Percentiles rank a stretch among this genome's conserved stretches.
Evolutionary conservation across 495 filamentous ascomycete species (phyloP).

Genomic region (Aspergillus ostianus): DNA sequence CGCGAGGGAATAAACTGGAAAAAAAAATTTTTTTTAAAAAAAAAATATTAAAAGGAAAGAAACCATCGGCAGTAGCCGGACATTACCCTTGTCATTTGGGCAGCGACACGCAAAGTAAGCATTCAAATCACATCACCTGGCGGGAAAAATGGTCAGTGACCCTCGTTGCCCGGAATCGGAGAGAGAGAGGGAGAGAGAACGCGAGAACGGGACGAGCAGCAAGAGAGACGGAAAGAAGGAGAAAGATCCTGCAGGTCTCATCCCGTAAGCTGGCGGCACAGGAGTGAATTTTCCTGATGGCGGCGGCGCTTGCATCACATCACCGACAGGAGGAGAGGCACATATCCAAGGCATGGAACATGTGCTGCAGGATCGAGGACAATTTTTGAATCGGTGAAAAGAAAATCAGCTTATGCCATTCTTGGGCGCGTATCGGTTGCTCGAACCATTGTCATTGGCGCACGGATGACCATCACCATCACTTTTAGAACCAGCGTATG

Average conservation of each 20-base stretch:
- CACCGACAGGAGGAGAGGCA: constrained; percentile 3
- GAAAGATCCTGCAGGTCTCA: background rate
- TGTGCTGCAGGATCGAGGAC: constrained; percentile 12
- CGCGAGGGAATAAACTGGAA: constrained; percentile 15
- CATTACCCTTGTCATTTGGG: constrained; percentile 24
- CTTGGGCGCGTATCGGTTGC: constrained; percentile 21
- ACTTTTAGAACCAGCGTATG: constrained; percentile 18
- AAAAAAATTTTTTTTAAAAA: constrained; percentile 14
- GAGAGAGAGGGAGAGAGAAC: background rate
- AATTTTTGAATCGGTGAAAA: constrained; percentile 11
- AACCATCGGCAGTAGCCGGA: constrained; percentile 19
- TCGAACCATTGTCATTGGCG: constrained; percentile 21
- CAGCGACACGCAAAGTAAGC: constrained; percentile 25
- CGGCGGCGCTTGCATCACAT: background rate
- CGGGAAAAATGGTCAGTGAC: background rate
- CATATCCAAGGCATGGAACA: constrained; percentile 7
- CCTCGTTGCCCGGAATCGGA: background rate
- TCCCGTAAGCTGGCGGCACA: background rate
- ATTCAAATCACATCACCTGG: constrained; percentile 12
- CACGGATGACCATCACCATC: constrained; percentile 18
- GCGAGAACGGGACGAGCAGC: background rate
- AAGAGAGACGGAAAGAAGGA: background rate
- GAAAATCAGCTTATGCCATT: constrained; percentile 14
- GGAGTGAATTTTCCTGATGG: no score
- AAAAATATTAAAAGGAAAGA: background rate